Base-by-base conservation (phyloP, 2,329 filamentous ascomycete species). In the Penicillium sp. region DNA sequence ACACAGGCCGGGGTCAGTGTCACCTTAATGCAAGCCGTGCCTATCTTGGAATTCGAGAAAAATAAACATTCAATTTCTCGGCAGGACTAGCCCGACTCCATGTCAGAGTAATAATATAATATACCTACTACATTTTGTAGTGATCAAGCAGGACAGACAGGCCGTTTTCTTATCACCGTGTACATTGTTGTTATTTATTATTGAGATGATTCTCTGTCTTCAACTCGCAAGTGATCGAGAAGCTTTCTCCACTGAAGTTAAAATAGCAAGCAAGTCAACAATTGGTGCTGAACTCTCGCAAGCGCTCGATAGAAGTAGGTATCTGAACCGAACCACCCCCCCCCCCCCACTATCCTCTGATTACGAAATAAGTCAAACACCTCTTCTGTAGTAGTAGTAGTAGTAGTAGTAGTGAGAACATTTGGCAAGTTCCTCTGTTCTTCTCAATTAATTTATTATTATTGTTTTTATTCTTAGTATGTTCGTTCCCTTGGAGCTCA, bases 181-280 rank as follows among this genome's bases (percentile, higher is more conserved):
- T 15, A 6, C 26, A 26, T 13, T 11, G 35, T 41, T 41, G 35
- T 41, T 41, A 26, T 26, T 26, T 26, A 26, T 41, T 9, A 5
- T 15, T 11, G 35, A 15, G 35, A 15, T 41, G 11, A 4, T 26
- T 15, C 11, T 41, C 35, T 41, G 35, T 15, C 35, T 41, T 15
- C 15, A 9, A 11, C 11, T 41, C 11, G 44, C 52, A 56, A 48
- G 51, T 48, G 23, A 44, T 48, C 44, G 46, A 56, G 58, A 61
- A 61, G 58, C 55, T 58, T 62, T 62, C 55, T 50, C 60, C 54
- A 62, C 48, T 31, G 41, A 58, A 62, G 60, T 58, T 56, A 48
- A 56, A 56, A 56, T 48, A 19, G 47, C 41, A 47, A 21, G 35
- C 8, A 26, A 41, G 9, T 41, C 35, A 38, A 41, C 11, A 41